These are phyloP conservation scores for Botryotinia globosa DNA, from an alignment of 2,329 filamentous ascomycete genomes.

Conservation along the genomic window DNA sequence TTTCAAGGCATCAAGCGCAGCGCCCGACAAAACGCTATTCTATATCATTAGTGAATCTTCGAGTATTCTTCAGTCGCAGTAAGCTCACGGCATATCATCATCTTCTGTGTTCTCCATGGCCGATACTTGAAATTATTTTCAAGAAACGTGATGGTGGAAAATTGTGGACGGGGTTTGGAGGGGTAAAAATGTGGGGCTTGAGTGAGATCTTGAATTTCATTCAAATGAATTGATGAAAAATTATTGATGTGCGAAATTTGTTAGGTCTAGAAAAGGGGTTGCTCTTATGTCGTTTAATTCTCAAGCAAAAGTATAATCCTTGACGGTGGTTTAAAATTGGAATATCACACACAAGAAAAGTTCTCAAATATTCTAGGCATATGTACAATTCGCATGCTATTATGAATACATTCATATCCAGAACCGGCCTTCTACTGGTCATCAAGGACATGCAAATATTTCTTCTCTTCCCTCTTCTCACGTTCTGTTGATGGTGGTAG, in stretches of 20 bases:
- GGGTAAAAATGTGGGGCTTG: constrained; percentile 13
- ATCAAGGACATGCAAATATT: constrained; percentile 92
- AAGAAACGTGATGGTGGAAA: constrained; percentile 9
- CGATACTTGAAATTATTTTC: constrained; percentile 22
- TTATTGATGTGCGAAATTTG: not conserved
- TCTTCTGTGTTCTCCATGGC: constrained; percentile 25
- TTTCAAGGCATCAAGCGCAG: constrained; percentile 65
- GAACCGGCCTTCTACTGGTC: constrained; percentile 61
- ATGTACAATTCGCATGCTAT: constrained; percentile 40
- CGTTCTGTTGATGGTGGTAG: constrained; percentile 91
- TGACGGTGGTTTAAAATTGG: not conserved
- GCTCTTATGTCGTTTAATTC: not conserved
- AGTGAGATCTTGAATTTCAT: not conserved
- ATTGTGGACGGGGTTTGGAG: constrained; percentile 6
- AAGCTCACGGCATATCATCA: constrained; percentile 27
- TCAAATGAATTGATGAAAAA: not conserved
- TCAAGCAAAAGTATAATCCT: not conserved
- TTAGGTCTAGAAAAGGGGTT: not conserved
- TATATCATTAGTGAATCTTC: not conserved
- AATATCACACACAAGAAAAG: constrained; percentile 3
- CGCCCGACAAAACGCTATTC: constrained; percentile 59
- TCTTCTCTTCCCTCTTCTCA: constrained; percentile 92
- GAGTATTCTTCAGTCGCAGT: not conserved
- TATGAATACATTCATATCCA: constrained; percentile 16
- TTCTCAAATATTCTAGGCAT: constrained; percentile 26